Conservation (phyloP, 2,329 filamentous ascomycete species). For the Pseudogymnoascus sp. region DNA sequence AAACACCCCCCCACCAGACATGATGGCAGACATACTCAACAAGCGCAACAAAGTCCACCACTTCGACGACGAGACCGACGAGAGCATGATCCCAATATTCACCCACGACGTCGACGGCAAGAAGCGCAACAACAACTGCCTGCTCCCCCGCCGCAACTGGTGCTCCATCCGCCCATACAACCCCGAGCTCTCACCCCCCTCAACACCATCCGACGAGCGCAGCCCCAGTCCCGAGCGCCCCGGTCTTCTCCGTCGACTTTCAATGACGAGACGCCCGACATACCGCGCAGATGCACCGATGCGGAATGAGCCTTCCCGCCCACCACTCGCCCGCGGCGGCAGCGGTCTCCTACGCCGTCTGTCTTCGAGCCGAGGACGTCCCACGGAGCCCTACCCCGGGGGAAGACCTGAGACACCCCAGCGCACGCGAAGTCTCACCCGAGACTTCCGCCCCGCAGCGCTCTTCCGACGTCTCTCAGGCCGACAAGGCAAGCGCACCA, state of each 20-base stretch:
- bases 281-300: constrained; percentile 24
- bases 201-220: constrained; percentile 51
- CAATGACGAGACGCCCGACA: constrained; percentile 26
- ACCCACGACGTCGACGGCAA: constrained; percentile 82
- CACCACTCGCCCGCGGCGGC: not conserved
- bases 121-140: constrained; percentile 79
- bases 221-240: constrained; percentile 30
- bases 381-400: constrained; percentile 30
- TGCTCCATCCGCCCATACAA: constrained; percentile 83
- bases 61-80: constrained; percentile 72
- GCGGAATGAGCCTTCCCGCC: not conserved
- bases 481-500: constrained; percentile 25
- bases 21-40: constrained; percentile 87
- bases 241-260: constrained; percentile 27
- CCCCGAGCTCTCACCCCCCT: constrained; percentile 67
- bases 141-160: constrained; percentile 90
- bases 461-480: constrained; percentile 43
- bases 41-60: constrained; percentile 79
- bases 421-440: constrained; percentile 56
- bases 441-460: constrained; percentile 38
- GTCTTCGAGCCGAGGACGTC: constrained; percentile 10
- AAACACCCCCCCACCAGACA: constrained; percentile 79
- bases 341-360: constrained; percentile 10
- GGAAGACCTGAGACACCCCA: constrained; percentile 38
- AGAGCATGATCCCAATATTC: constrained; percentile 94